Evolutionary conservation across 495 filamentous ascomycete genomes (phyloP).

Genomic region (Friedmanniomyces simplex): DNA sequence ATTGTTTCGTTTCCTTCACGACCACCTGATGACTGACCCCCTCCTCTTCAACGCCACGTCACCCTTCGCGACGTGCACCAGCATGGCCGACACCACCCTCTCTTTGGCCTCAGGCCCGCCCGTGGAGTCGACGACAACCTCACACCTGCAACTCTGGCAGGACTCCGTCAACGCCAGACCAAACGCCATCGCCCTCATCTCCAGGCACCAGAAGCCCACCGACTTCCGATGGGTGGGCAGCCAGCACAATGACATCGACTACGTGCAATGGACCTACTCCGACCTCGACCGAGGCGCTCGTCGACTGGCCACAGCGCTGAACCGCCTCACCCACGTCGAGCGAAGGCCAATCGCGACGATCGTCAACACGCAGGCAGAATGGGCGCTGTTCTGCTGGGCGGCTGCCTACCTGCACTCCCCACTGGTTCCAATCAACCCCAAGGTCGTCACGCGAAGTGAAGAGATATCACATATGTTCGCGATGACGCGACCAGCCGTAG

Average conservation of each 20-base stretch:
- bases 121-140: neutral
- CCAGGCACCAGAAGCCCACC: neutral
- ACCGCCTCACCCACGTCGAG: slow-evolving; percentile 7
- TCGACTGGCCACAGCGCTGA: slow-evolving; percentile 3
- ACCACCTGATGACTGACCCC: neutral
- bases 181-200: slow-evolving; percentile 5
- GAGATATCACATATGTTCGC: slow-evolving; percentile 6
- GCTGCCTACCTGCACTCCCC: slow-evolving; percentile 10
- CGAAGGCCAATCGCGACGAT: slow-evolving; percentile 5
- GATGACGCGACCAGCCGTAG: slow-evolving; percentile 2
- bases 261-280: slow-evolving; percentile 8
- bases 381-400: slow-evolving; percentile 10
- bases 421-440: slow-evolving; percentile 11
- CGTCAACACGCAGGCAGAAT: slow-evolving; percentile 12
- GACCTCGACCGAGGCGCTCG: slow-evolving; percentile 9
- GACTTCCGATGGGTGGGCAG: slow-evolving; percentile 14
- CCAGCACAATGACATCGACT: slow-evolving; percentile 1
- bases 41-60: neutral
- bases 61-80: neutral
- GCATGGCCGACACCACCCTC: neutral
- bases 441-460: slow-evolving; percentile 1
- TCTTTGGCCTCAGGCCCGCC: slow-evolving; percentile 3
- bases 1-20: neutral
- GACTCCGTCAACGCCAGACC: slow-evolving; percentile 5
- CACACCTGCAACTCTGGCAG: slow-evolving; percentile 9